Percentiles rank a stretch among this genome's conserved stretches.
These are phyloP conservation scores for Cladochytrium replicatum DNA, from an alignment of 192 early-diverging fungal genomes.

Conservation along the genomic window DNA sequence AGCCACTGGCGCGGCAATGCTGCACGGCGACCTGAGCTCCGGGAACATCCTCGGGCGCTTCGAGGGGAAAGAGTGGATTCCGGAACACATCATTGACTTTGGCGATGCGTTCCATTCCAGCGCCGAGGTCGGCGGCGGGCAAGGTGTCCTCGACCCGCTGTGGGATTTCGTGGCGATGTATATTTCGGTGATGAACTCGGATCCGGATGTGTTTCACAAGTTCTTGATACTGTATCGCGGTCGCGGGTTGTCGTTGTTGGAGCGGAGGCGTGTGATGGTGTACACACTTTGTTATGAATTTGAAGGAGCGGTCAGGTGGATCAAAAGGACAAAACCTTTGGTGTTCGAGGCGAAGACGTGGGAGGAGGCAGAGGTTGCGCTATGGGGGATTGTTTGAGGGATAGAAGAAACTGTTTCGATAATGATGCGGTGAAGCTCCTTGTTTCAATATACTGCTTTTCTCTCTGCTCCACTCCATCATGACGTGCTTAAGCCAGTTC, in stretches of 20 bases:
- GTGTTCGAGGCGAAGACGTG: no score
- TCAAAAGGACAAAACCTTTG: no score
- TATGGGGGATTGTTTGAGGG: no score
- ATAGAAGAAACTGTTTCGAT: no score
- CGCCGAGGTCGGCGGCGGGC: background rate
- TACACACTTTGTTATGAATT: constrained; percentile 13
- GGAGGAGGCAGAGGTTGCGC: no score
- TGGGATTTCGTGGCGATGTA: constrained; percentile 16
- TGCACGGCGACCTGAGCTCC: constrained; percentile 20
- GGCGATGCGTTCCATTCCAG: constrained; percentile 11
- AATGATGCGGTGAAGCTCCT: no score
- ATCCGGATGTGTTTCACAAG: background rate
- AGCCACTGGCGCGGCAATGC: background rate
- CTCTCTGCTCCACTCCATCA: no score
- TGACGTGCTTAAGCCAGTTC: no score
- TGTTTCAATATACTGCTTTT: no score
- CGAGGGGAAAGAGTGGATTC: background rate
- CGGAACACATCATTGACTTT: constrained; percentile 17
- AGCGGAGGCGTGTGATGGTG: background rate
- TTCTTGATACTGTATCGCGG: constrained; percentile 11
- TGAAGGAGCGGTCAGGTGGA: constrained; percentile 10
- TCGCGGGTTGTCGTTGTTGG: background rate
- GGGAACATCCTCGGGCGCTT: constrained; percentile 17
- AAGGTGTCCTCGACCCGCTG: constrained; percentile 17
- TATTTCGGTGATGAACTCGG: constrained; percentile 4